Base-by-base conservation (phyloP, 1,284 basidiomycete species). In the Neolentinus lepideus region DNA sequence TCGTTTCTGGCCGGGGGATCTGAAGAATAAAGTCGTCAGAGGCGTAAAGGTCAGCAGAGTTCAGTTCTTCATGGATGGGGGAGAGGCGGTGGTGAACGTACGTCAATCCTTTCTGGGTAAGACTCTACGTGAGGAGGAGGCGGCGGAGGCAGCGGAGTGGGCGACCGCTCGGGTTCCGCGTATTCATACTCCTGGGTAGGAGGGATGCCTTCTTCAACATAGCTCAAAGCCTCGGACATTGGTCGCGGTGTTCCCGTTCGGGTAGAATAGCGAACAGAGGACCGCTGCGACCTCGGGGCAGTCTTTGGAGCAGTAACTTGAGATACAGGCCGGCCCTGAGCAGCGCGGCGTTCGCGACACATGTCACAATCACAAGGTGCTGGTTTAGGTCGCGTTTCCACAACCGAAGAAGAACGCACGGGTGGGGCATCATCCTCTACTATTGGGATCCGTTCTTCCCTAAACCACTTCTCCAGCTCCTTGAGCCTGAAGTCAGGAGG, bases 381-480 rank as follows among this genome's bases (percentile, higher is more conserved):
- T 10, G 24, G 47, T 26, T 25, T 26, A 26, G 24, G 21, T n/a
- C 22, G 47, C 14, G 22, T 52, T 19, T 52, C 27, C 27, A 35
- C 21, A n/a, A 9, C 12, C 22, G 22, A 29, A 24, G 24, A 29
- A 50, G 47, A 21, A 50, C 24, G 22, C 22, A 50, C 47, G 24
- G 47, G 47, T 50, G 22, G 47, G 24, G 47, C 24, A 26, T 50
- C 47, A 25, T 50, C 22, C 10, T 25, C 27, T 26, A 50, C 47
- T n/a, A n/a, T n/a, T 14, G 27, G 24, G 24, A 50, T 50, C 47
- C 73, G 69, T 31, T 78, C 71, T 25, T 67, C 63, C 57, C 73
- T 73, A 63, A 86, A 80, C 86, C 86, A 88, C 56, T 80, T 81
- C 62, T 88, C 85, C 78, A 88, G 86, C 66, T 87, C 85, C 69